Conservation (phyloP, 2,329 filamentous ascomycete species). For the Cladosporium sp. region DNA sequence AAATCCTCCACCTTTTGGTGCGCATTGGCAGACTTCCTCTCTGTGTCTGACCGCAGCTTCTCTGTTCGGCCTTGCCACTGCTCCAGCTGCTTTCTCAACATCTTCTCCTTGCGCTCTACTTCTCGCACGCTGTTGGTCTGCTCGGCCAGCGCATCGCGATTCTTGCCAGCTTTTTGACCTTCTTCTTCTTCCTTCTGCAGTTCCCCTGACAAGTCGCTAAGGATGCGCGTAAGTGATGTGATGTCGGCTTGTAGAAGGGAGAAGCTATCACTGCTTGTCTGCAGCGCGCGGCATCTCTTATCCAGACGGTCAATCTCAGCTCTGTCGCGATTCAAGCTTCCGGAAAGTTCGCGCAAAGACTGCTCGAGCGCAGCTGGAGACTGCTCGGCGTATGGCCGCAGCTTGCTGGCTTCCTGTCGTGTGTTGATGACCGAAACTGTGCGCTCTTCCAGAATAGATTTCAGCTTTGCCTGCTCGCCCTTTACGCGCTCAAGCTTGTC, state of each 20-base stretch:
- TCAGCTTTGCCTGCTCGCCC: constrained; percentile 74
- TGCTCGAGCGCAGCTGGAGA: constrained; percentile 81
- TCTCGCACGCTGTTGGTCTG: constrained; percentile 86
- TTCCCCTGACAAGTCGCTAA: constrained; percentile 84
- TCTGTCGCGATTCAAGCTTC: constrained; percentile 75
- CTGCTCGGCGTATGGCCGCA: constrained; percentile 89
- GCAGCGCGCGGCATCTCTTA: constrained; percentile 80
- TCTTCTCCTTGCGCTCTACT: constrained; percentile 81
- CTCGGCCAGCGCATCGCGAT: constrained; percentile 84
- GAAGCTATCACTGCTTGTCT: constrained; percentile 91
- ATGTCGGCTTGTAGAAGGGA: constrained; percentile 81
- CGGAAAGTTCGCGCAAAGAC: constrained; percentile 76
- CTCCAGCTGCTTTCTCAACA: constrained; percentile 78
- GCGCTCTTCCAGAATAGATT: constrained; percentile 69
- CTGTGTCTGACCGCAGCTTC: constrained; percentile 75
- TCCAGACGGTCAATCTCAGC: constrained; percentile 84
- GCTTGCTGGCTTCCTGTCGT: constrained; percentile 82
- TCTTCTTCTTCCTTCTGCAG: constrained; percentile 90
- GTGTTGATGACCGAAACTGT: constrained; percentile 68
- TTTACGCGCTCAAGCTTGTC: constrained; percentile 81
- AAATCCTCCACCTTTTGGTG: constrained; percentile 90
- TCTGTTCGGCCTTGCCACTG: constrained; percentile 88
- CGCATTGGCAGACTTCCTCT: constrained; percentile 76
- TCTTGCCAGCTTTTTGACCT: constrained; percentile 72
- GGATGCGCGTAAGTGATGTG: constrained; percentile 79